These are phyloP conservation scores for Daedaleopsis sinensis DNA, from an alignment of 768 basidiomycete genomes.

Conservation along the genomic window DNA sequence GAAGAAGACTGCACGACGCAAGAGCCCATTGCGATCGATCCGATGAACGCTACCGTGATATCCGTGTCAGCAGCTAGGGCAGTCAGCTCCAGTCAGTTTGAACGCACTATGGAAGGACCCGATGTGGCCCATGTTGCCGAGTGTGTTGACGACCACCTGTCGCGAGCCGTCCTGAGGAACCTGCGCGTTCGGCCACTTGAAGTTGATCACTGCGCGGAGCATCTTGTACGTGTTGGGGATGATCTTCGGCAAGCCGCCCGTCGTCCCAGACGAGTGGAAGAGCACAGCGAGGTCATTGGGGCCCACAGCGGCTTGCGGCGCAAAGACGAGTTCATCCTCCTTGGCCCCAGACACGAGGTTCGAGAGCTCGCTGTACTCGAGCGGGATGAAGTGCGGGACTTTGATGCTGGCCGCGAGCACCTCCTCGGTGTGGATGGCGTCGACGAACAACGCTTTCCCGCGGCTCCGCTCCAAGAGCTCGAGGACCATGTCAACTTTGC, in stretches of 20 bases:
- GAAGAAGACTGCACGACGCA: slow-evolving; percentile 4
- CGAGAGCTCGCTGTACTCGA: neutral
- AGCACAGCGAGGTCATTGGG: neutral
- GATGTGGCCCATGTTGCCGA: neutral
- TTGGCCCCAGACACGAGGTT: neutral
- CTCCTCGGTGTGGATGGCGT: neutral
- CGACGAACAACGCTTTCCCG: neutral
- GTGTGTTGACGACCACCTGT: neutral
- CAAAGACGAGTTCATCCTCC: neutral
- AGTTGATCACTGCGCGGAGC: neutral
- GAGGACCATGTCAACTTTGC: neutral
- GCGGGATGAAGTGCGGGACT: neutral
- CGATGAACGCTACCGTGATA: neutral
- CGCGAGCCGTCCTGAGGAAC: neutral
- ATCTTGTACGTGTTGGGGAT: slow-evolving; percentile 7
- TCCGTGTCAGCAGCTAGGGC: neutral
- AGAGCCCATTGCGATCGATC: neutral
- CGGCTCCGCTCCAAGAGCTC: neutral
- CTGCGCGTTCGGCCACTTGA: neutral
- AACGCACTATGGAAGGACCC: neutral
- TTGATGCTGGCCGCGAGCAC: neutral
- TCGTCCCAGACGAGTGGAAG: slow-evolving; percentile 2
- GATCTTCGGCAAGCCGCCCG: neutral
- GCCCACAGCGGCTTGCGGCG: neutral
- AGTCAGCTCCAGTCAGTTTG: neutral